A percentile compares a stretch with the other conserved stretches of the same genome.
Evolutionary conservation across 2,329 filamentous ascomycete species (phyloP).

Genomic region (Pseudomassariella vexata): DNA sequence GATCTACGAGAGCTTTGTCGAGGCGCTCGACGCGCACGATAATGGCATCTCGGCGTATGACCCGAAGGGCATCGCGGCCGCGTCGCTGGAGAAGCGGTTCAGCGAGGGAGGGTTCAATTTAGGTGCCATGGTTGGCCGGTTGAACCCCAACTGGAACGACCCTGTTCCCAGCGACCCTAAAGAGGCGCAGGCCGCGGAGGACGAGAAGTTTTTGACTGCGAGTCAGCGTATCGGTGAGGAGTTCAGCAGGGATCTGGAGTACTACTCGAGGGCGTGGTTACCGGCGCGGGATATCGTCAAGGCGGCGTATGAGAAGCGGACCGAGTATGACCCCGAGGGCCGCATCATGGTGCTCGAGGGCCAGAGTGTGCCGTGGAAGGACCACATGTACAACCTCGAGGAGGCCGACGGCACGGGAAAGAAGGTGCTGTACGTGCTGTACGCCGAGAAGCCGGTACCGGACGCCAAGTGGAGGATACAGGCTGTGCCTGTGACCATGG

Average conservation of each 20-base stretch:
- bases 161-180: constrained; percentile 43
- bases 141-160: constrained; percentile 81
- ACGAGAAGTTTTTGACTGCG: constrained; percentile 71
- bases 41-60: constrained; percentile 88
- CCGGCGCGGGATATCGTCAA: constrained; percentile 78
- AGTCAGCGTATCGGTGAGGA: constrained; percentile 82
- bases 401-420: constrained; percentile 30
- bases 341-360: constrained; percentile 74
- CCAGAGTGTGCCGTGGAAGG: constrained; percentile 87
- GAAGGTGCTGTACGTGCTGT: constrained; percentile 76
- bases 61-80: constrained; percentile 58
- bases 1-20: constrained; percentile 88
- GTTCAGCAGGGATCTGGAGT: constrained; percentile 75
- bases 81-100: constrained; percentile 77
- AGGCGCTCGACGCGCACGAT: constrained; percentile 95
- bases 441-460: constrained; percentile 72
- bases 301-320: constrained; percentile 65
- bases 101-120: constrained; percentile 77
- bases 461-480: constrained; percentile 90
- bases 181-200: constrained; percentile 67
- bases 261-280: constrained; percentile 73
- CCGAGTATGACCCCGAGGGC: constrained; percentile 64
- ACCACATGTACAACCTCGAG: constrained; percentile 89
- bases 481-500: constrained; percentile 76
- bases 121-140: constrained; percentile 72